These are phyloP conservation scores for Evernia prunastri DNA, from an alignment of 495 filamentous ascomycete genomes.

Conservation along the genomic window DNA sequence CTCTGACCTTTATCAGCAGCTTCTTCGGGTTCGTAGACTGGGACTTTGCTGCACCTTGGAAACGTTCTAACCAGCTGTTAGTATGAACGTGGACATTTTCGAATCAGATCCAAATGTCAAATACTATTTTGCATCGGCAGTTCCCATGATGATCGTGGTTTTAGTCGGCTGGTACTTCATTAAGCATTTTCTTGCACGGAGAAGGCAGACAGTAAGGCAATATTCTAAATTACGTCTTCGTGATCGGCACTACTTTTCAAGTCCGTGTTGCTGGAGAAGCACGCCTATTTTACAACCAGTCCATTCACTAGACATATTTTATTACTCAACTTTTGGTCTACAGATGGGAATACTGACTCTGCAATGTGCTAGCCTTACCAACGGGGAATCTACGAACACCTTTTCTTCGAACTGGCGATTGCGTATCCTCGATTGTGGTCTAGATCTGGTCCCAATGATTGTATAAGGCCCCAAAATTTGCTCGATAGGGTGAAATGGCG, in stretches of 20 bases:
- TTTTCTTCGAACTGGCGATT: conserved; percentile 42
- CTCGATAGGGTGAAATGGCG: conserved; percentile 40
- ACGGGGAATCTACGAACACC: conserved; percentile 45
- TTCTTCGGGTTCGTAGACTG: conserved; percentile 29
- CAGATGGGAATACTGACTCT: too few relatives aligned
- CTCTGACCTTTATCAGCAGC: conserved; percentile 44
- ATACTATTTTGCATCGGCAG: conserved; percentile 45
- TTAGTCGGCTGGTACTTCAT: conserved; percentile 43
- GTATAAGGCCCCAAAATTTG: conserved; percentile 33
- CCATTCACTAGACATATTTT: too few relatives aligned
- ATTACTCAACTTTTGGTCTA: too few relatives aligned
- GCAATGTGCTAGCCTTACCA: too few relatives aligned
- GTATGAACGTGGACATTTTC: conserved; percentile 41
- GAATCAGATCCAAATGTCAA: conserved; percentile 37
- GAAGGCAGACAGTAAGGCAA: conserved; percentile 38
- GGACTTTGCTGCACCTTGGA: neutral
- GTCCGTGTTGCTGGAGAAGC: too few relatives aligned
- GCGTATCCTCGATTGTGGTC: conserved; percentile 45
- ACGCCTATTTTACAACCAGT: too few relatives aligned
- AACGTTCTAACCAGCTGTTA: conserved; percentile 27
- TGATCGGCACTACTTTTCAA: too few relatives aligned
- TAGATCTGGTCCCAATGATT: conserved; percentile 38
- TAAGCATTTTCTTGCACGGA: conserved; percentile 42
- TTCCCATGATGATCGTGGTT: conserved; percentile 43
- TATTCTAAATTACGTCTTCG: too few relatives aligned